phyloP scores from a whole-genome alignment of 2,329 filamentous ascomycete genomes.

The Pezizomycotina sp. region DNA sequence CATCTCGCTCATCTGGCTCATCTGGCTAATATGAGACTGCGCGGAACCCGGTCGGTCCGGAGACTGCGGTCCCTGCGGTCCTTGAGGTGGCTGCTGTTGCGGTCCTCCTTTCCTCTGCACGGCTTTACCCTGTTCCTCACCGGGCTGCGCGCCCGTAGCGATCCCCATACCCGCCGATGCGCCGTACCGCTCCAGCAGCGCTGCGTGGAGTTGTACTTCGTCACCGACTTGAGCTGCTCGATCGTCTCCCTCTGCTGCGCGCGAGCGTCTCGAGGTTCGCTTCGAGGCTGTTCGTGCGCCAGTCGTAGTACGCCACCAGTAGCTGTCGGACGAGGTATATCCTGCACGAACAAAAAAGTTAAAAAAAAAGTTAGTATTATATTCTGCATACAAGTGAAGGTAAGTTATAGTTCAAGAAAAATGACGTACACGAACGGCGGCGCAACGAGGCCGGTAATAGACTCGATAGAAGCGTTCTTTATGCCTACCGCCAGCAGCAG shows the following conservation, averaged over 20 bases:
- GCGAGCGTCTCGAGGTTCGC: conserved; percentile 52
- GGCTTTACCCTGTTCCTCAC: conserved; percentile 24
- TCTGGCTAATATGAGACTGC: too few species aligned
- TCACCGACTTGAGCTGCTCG: conserved; percentile 83
- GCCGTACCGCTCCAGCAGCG: conserved; percentile 88
- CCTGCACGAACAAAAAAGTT: conserved; percentile 32
- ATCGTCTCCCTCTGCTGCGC: conserved; percentile 74
- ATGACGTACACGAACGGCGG: conserved; percentile 55
- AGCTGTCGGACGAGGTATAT: conserved; percentile 58
- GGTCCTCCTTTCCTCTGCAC: conserved; percentile 20
- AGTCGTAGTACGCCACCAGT: conserved; percentile 59
- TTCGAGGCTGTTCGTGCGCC: conserved; percentile 55
- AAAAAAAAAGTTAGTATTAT: neutral
- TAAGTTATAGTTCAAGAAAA: too few species aligned
- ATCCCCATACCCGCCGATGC: conserved; percentile 40
- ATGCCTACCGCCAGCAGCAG: conserved; percentile 71
- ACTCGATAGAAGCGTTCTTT: conserved; percentile 55
- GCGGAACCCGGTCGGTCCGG: too few species aligned
- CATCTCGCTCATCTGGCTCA: too few species aligned
- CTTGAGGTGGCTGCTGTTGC: conserved; percentile 25
- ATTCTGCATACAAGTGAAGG: neutral
- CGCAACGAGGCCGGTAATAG: conserved; percentile 63
- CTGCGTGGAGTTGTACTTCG: conserved; percentile 85
- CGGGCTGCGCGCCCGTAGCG: conserved; percentile 22
- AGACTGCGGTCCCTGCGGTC: conserved; percentile 19